Evolutionary conservation across 176 grass and related monocot species (phyloP).

Genomic region (Oryza glumipatula): DNA sequence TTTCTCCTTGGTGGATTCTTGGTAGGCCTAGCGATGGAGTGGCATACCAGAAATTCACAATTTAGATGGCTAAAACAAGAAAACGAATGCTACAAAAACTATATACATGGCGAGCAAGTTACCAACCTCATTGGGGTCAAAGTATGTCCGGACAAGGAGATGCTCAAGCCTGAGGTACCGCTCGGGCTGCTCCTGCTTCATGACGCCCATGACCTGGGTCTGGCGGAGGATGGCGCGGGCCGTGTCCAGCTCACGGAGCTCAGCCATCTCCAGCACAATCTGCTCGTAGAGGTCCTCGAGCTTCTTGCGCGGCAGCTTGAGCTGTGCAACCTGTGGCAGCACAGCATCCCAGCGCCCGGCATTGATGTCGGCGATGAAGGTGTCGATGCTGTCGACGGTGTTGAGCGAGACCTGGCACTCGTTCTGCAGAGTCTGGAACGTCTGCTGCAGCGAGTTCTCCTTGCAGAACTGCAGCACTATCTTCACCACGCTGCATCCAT

Average conservation of each 20-base stretch:
- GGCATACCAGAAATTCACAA: slow-evolving; percentile 28
- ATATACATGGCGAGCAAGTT: neutral
- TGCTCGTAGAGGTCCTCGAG: slow-evolving; percentile 98
- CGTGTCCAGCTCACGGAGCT: slow-evolving; percentile 91
- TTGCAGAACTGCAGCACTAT: slow-evolving; percentile 99
- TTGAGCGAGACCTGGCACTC: slow-evolving; percentile 98
- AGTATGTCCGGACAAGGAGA: slow-evolving; percentile 91
- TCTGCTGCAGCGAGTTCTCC: slow-evolving; percentile 97
- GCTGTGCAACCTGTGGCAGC: slow-evolving; percentile 87
- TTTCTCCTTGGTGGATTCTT: slow-evolving; percentile 98
- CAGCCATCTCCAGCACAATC: slow-evolving; percentile 98
- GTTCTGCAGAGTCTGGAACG: slow-evolving; percentile 92
- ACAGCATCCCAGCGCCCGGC: slow-evolving; percentile 92
- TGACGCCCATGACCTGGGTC: slow-evolving; percentile 96
- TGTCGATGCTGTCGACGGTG: slow-evolving; percentile 87
- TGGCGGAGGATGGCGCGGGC: slow-evolving; percentile 91
- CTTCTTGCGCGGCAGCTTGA: slow-evolving; percentile 89
- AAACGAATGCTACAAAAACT: slow-evolving; percentile 12
- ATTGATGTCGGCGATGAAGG: slow-evolving; percentile 80
- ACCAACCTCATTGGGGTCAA: slow-evolving; percentile 86
- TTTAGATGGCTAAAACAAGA: slow-evolving; percentile 9
- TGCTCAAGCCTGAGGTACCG: slow-evolving; percentile 95
- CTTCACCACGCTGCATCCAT: slow-evolving; percentile 79
- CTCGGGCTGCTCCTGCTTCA: slow-evolving; percentile 99
- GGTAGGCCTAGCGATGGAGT: slow-evolving; percentile 70